phyloP scores from a whole-genome alignment of 83 land plant genomes.

The Isoetes engelmannii region DNA sequence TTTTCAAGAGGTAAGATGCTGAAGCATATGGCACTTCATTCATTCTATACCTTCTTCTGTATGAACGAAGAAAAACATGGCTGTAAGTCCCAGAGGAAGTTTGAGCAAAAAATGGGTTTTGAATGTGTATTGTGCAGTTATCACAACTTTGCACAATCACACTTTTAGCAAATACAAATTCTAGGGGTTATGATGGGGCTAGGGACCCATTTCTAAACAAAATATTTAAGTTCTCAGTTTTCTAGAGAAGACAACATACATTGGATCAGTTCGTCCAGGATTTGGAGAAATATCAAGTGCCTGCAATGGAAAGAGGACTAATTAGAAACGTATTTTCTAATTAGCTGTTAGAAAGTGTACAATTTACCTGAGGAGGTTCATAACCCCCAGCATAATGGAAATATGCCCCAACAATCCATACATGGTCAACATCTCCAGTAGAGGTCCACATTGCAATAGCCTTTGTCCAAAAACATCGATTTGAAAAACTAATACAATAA shows the following conservation, averaged over 20 bases:
- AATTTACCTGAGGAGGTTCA: conserved; percentile 69
- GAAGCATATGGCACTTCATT: too few relatives aligned
- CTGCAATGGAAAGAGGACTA: conserved; percentile 30
- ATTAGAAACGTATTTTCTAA: background rate
- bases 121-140: too few relatives aligned
- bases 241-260: conserved; percentile 85
- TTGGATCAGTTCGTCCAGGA: conserved; percentile 91
- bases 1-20: too few relatives aligned
- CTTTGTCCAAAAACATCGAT: conserved; percentile 92
- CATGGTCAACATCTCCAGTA: conserved; percentile 89
- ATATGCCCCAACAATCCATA: conserved; percentile 81
- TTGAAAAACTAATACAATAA: conserved; percentile 60
- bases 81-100: too few relatives aligned
- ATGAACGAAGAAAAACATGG: too few relatives aligned
- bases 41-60: too few relatives aligned
- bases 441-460: conserved; percentile 98
- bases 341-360: background rate
- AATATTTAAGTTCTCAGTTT: conserved; percentile 33
- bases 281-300: conserved; percentile 94
- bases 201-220: background rate
- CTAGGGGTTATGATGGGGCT: too few relatives aligned
- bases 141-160: too few relatives aligned
- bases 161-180: too few relatives aligned
- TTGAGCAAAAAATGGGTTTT: too few relatives aligned
- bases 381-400: conserved; percentile 93